Evolutionary conservation across 2,329 filamentous ascomycete genomes (phyloP).

Genomic region (Fusarium nanum): DNA sequence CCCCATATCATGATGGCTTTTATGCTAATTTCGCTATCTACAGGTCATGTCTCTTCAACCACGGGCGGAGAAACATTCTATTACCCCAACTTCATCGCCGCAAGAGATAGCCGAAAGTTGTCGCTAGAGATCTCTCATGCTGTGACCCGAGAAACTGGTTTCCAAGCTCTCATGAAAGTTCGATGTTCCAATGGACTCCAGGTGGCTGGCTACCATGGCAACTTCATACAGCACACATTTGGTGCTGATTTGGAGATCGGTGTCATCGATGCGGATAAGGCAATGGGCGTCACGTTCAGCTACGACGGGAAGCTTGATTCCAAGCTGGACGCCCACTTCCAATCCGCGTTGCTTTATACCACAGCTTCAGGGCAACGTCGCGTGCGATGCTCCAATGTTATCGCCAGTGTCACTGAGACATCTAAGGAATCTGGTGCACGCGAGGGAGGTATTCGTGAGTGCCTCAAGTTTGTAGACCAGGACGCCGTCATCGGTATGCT

Average conservation of each 20-base stretch:
- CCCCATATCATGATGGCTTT: background rate
- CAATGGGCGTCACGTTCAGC: slow-evolving; percentile 88
- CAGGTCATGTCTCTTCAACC: slow-evolving; percentile 83
- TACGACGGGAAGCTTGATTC: slow-evolving; percentile 98
- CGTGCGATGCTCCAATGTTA: slow-evolving; percentile 92
- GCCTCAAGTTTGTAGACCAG: slow-evolving; percentile 94
- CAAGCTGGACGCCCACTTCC: slow-evolving; percentile 97
- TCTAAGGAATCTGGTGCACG: slow-evolving; percentile 54
- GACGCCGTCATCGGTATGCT: slow-evolving; percentile 90
- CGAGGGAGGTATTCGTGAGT: slow-evolving; percentile 74
- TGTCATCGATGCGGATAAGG: slow-evolving; percentile 91
- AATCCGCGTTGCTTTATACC: slow-evolving; percentile 93
- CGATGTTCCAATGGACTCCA: slow-evolving; percentile 97
- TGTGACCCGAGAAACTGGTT: slow-evolving; percentile 90
- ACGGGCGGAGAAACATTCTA: slow-evolving; percentile 98
- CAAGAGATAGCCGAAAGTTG: slow-evolving; percentile 85
- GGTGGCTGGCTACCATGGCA: slow-evolving; percentile 92
- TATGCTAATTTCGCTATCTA: slow-evolving; percentile 11
- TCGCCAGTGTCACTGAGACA: slow-evolving; percentile 87
- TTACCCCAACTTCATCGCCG: slow-evolving; percentile 94
- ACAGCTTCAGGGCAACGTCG: slow-evolving; percentile 88
- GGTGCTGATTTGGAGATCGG: slow-evolving; percentile 95
- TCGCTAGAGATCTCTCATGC: slow-evolving; percentile 87
- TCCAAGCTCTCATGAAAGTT: slow-evolving; percentile 97
- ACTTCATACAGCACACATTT: slow-evolving; percentile 95